These are phyloP conservation scores for Lichtheimia hyalospora DNA, from an alignment of 371 early-diverging fungal species.

Conservation along the genomic window DNA sequence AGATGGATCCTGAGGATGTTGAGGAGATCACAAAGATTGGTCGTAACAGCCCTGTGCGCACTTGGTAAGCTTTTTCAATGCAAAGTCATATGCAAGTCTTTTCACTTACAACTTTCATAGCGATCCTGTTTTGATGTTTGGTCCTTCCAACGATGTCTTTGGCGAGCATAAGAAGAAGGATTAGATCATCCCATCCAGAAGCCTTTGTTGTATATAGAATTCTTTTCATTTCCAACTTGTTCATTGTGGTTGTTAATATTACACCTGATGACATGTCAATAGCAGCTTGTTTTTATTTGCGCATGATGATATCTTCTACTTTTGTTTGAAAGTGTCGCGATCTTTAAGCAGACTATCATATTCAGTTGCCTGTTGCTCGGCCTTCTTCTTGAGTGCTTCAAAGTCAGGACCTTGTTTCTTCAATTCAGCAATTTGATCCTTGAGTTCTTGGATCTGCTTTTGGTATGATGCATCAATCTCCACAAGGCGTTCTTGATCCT, in stretches of 20 bases:
- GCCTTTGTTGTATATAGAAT: not conserved
- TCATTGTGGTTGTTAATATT: not conserved
- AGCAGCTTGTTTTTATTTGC: too few relatives aligned
- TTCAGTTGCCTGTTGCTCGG: conserved; percentile 65
- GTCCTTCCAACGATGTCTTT: conserved; percentile 31
- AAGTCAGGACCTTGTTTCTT: conserved; percentile 58
- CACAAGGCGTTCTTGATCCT: conserved; percentile 30
- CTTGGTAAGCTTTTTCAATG: conserved; percentile 11
- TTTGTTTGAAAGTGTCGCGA: conserved; percentile 46
- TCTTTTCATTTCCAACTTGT: not conserved
- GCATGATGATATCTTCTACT: conserved; percentile 3
- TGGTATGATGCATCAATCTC: conserved; percentile 36
- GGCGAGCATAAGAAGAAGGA: conserved; percentile 6
- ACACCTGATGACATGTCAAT: not conserved
- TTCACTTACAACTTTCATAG: not conserved
- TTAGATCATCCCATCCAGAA: not conserved
- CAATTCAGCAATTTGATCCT: conserved; percentile 52
- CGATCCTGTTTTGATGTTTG: conserved; percentile 33
- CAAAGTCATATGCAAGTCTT: not conserved
- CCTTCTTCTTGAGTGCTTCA: conserved; percentile 79
- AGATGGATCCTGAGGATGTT: conserved; percentile 36
- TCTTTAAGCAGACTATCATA: conserved; percentile 76
- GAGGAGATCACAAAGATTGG: conserved; percentile 32
- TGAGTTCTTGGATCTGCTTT: conserved; percentile 28
- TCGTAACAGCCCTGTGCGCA: conserved; percentile 22